These are phyloP conservation scores for Blastocystis sp. DNA, from an alignment of 352 stramenopile species.

Conservation along the genomic window DNA sequence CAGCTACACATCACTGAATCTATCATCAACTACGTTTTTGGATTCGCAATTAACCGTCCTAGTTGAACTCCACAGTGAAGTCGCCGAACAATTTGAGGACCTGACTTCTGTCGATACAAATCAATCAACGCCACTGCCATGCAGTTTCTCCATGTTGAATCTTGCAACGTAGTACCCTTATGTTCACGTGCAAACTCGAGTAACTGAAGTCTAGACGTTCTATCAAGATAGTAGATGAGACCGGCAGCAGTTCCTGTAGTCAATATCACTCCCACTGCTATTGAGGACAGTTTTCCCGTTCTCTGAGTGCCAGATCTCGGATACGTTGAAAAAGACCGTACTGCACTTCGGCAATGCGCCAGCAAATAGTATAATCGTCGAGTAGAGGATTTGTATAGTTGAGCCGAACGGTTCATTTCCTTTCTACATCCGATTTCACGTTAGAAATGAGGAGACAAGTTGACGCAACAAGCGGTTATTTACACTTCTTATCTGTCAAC, in stretches of 20 bases:
- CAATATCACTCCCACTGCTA: not conserved
- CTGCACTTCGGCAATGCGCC: not conserved
- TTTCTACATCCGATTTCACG: too few species aligned
- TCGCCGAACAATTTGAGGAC: not conserved
- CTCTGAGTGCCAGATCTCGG: not conserved
- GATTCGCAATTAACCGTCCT: conserved; percentile 16
- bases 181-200: conserved; percentile 14
- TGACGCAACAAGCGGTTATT: too few species aligned
- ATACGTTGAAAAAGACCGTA: not conserved
- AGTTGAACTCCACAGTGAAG: not conserved
- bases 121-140: conserved; percentile 16
- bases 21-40: not conserved
- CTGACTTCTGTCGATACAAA: conserved; percentile 1
- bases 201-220: not conserved
- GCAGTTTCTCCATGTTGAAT: conserved; percentile 25
- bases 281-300: not conserved
- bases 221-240: not conserved
- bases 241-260: not conserved
- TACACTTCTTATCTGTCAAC: too few species aligned
- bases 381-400: not conserved
- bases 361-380: not conserved
- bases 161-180: not conserved
- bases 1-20: not conserved
- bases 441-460: too few species aligned
- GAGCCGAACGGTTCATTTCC: not conserved